These are phyloP conservation scores for Zoysia matrella DNA, from an alignment of 202 grass and related monocot genomes.

Conservation along the genomic window DNA sequence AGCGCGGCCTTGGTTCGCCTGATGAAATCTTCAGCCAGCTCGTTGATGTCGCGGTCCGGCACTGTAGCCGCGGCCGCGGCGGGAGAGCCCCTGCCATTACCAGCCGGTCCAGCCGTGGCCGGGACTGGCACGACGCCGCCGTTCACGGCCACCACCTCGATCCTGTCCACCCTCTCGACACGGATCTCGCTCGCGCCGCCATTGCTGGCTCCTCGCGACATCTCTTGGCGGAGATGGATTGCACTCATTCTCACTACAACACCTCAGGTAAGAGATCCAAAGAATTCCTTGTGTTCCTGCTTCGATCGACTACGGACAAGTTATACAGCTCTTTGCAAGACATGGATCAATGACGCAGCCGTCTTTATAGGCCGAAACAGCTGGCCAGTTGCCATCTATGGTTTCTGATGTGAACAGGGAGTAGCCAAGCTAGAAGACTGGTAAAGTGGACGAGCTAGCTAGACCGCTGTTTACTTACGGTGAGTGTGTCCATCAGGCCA, in stretches of 20 bases:
- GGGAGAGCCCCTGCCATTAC: neutral
- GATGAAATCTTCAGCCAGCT: constrained; percentile 28
- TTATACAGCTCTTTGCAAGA: neutral
- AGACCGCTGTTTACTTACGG: neutral
- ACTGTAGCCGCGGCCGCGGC: neutral
- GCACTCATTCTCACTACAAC: neutral
- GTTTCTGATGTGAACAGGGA: constrained; percentile 21
- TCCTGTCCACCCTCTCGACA: constrained; percentile 23
- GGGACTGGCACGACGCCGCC: neutral
- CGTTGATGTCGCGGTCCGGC: neutral
- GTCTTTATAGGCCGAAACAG: constrained; percentile 25
- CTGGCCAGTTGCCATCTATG: neutral
- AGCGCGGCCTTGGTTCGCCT: neutral
- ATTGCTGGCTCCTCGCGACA: neutral
- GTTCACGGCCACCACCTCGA: neutral
- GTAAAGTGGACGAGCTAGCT: constrained; percentile 1
- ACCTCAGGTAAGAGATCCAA: neutral
- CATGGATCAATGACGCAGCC: neutral
- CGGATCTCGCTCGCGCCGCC: neutral
- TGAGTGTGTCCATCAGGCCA: too few relatives aligned
- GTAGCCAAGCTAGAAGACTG: neutral
- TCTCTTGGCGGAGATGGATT: neutral
- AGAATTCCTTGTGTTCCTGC: neutral
- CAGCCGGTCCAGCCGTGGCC: neutral
- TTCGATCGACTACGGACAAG: neutral